Evolutionary conservation across 768 basidiomycete genomes (phyloP), one percentile per base, ranked within the genome.

Genomic region (Suillus subalutaceus): DNA sequence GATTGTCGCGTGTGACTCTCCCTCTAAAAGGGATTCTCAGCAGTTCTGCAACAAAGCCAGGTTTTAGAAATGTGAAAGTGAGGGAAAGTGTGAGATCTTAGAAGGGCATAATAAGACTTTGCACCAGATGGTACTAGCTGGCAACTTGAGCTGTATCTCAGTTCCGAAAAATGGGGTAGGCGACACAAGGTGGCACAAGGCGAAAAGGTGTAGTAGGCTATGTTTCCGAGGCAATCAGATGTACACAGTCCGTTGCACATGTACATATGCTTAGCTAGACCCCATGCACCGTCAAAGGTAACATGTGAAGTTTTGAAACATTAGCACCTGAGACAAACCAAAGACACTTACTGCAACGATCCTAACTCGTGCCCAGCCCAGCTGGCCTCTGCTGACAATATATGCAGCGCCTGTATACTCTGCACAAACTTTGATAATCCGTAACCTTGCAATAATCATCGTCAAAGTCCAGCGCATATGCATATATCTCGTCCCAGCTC

Each of bases 381-480:
- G 72, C 71, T 79, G 69, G n/a, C 88, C 86, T 20, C 74, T 78
- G 43, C 84, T 80, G 9, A 87, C 88, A 15, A 89, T 79, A 73
- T 87, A 87, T 10, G 86, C 83, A 6, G 88, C 84, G 13, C 87
- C 88, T 8, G 88, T 85, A 74, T 90, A 2, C 13, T 48, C 88
- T 16, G 86, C 86, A 88, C 89, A 90, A 3, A 90, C 82, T 71
- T 41, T 90, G 84, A 79, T 88, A 89, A 53, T 80, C 77, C 26
- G 77, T 78, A n/a, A 90, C 78, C 74, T 85, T 89, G 63, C 75
- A 71, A 37, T 12, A 13, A 6, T 83, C 81, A 32, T 85, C 79
- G 63, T 89, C 88, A 89, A 88, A 89, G 72, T 86, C 85, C 68
- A 90, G 74, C 13, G 84, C 79, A 69, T 88, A 89, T 12, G 79